Percentiles rank a stretch among this genome's conserved stretches.
Evolutionary conservation across 2,329 filamentous ascomycete species (phyloP).

Genomic region (Alternaria hordeiaustralica): DNA sequence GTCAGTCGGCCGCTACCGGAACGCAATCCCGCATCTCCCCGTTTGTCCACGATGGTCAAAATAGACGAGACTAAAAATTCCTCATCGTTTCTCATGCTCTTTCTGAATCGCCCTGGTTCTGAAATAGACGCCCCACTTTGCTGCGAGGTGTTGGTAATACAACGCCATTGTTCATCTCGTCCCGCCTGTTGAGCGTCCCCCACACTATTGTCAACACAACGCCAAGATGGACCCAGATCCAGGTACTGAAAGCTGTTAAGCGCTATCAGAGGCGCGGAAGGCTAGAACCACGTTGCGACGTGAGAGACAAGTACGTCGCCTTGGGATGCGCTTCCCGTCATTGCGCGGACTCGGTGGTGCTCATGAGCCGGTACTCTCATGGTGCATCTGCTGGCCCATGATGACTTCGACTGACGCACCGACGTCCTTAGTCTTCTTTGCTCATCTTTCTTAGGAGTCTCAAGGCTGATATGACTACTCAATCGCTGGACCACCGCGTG

Average conservation of each 20-base stretch:
- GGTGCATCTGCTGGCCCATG: neutral
- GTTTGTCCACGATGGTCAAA: conserved; percentile 2
- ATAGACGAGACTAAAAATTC: neutral
- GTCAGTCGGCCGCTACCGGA: conserved; percentile 21
- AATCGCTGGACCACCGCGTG: neutral
- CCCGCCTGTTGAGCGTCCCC: neutral
- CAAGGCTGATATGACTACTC: neutral
- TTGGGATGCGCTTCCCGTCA: conserved; percentile 3
- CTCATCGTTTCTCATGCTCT: neutral
- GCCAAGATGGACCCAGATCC: conserved; percentile 28
- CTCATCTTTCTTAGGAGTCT: conserved; percentile 11
- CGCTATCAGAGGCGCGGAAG: conserved; percentile 18
- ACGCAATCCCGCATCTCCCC: conserved; percentile 17
- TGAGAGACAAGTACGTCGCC: conserved; percentile 22
- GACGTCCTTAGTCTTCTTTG: conserved; percentile 1
- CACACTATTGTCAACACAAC: neutral
- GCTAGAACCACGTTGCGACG: conserved; percentile 9
- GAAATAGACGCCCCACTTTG: neutral
- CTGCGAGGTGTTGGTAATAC: neutral
- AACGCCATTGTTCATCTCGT: neutral
- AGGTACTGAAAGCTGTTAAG: conserved; percentile 17
- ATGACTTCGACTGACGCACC: neutral
- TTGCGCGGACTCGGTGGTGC: neutral
- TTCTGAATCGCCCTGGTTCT: neutral
- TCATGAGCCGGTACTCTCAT: neutral